Conservation (phyloP, 495 filamentous ascomycete species). For the Penicillium verhagenii region DNA sequence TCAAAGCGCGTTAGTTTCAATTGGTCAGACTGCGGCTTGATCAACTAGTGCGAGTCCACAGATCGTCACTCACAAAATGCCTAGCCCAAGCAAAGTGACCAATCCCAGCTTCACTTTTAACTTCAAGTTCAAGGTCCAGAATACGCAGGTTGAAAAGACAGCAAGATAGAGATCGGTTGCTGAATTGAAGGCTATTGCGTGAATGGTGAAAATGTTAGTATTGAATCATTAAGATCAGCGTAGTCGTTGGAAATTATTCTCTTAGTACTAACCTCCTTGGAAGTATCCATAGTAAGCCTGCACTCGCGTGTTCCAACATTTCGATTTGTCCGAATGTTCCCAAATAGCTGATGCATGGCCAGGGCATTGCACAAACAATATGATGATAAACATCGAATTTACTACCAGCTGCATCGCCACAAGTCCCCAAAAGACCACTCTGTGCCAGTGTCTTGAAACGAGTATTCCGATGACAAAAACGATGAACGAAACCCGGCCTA, state of each 20-base stretch:
- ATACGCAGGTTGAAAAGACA: conserved; percentile 44
- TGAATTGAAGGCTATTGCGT: conserved; percentile 37
- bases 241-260: no score
- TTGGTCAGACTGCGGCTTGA: no score
- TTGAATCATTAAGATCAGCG: not conserved
- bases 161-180: conserved; percentile 50
- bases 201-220: not conserved
- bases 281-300: conserved; percentile 42
- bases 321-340: conserved; percentile 29
- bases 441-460: conserved; percentile 25
- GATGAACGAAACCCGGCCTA: conserved; percentile 39
- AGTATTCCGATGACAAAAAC: conserved; percentile 40
- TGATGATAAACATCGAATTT: conserved; percentile 30
- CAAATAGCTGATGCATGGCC: conserved; percentile 37
- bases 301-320: conserved; percentile 34
- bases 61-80: conserved; percentile 37
- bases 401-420: conserved; percentile 23
- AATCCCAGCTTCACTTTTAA: conserved; percentile 47
- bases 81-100: conserved; percentile 42
- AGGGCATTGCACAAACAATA: conserved; percentile 41
- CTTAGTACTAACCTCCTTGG: conserved; percentile 39
- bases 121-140: conserved; percentile 45
- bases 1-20: not conserved
- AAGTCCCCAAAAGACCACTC: conserved; percentile 35
- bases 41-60: not conserved